Evolutionary conservation across 2,329 filamentous ascomycete genomes (phyloP), one percentile per base, ranked within the genome.

Genomic region (Ascosphaera apis): DNA sequence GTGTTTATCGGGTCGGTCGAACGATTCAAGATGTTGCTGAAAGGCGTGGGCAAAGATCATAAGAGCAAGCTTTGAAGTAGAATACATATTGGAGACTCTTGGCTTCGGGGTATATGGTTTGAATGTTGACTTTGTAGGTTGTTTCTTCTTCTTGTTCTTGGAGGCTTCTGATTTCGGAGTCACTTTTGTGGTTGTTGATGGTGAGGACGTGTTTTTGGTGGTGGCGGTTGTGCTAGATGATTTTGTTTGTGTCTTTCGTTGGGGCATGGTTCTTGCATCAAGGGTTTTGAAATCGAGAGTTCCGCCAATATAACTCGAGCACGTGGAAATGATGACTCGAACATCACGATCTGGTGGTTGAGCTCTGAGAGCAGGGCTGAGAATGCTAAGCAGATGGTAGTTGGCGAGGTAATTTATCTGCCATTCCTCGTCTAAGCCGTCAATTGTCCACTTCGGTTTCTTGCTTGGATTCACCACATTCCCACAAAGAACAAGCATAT

Each of bases 341-440:
- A 98, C 82, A 53, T 98, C 88, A 47, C 88, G 72, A 53, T 98
- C 88, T 37, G 91, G 73, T 2, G 88, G 88, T 55, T 98, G 88
- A 1, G 79, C 82, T 44, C 82, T 72, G 40, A 98, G 65, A 0
- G 88, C 86, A 0, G 88, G 88, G 45, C 77, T 88, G 25, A 98
- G 64, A 19, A 98, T 91, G 43, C 79, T 80, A 32, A 98, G 65
- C 3, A 98, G 65, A 50, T 98, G 91, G 58, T 93, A 95, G 54
- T 93, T 95, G 42, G 83, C 77, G 28, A 98, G 66, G 53, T 83
- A 98, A 52, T 98, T 98, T 46, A 95, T 65, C 58, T 83, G 82
- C 84, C 84, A 95, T 41, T 78, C 86, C 44, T 76, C 67, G 51
- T 95, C 86, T 11, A 95, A 60, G 1, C 82, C 83, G 48, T 93